Evolutionary conservation across 805 yeast genomes (phyloP).

Genomic region (Lipomyces kockii): DNA sequence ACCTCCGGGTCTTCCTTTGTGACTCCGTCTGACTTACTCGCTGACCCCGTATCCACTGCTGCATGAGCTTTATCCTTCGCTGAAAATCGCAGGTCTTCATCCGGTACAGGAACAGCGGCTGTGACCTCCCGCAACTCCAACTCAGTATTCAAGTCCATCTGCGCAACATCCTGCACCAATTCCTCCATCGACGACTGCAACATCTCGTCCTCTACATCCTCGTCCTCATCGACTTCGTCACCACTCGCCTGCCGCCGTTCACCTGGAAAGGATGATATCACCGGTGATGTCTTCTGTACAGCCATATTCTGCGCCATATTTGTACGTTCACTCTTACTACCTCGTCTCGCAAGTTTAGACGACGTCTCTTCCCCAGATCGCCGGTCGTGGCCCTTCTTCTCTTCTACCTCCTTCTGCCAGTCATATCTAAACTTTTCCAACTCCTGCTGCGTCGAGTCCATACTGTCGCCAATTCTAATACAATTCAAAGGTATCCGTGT

Average conservation of each 20-base stretch:
- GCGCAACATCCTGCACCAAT: slow-evolving; percentile 20
- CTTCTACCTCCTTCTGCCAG: slow-evolving; percentile 36
- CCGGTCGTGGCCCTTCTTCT: slow-evolving; percentile 12
- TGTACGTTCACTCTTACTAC: background rate
- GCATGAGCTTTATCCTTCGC: background rate
- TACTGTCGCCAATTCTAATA: background rate
- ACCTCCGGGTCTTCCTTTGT: slow-evolving; percentile 37
- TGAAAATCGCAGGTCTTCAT: background rate
- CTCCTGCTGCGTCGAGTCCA: slow-evolving; percentile 21
- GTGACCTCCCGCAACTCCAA: slow-evolving; percentile 30
- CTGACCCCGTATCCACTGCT: background rate
- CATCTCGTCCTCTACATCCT: slow-evolving; percentile 10
- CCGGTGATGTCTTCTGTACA: background rate
- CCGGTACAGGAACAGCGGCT: slow-evolving; percentile 8
- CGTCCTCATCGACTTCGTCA: background rate
- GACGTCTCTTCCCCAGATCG: background rate
- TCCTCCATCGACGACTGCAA: slow-evolving; percentile 28
- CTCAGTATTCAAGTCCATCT: slow-evolving; percentile 26
- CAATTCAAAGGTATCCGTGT: background rate
- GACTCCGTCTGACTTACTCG: background rate
- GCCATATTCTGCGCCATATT: background rate
- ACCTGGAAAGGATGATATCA: background rate
- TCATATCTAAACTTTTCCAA: slow-evolving; percentile 32
- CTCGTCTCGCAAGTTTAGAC: background rate
- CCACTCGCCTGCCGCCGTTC: background rate